phyloP scores from a whole-genome alignment of 495 filamentous ascomycete species.

The Rusavskia elegans region DNA sequence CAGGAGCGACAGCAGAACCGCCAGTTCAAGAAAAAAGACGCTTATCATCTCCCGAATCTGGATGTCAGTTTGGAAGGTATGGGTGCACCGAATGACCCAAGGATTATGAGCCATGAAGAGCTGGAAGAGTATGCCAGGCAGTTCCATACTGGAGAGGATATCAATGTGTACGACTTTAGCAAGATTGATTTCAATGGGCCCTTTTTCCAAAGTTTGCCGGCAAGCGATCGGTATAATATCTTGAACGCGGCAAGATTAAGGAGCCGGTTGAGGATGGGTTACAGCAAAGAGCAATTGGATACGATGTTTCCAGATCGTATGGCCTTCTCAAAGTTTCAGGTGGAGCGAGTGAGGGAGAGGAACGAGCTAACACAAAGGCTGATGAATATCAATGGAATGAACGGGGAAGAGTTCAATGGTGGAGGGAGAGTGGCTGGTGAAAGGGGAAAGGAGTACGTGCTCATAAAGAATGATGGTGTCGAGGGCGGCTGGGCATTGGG shows the following conservation, averaged over 20 bases:
- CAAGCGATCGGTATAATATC: slow-evolving; percentile 90
- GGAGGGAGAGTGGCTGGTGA: slow-evolving; percentile 70
- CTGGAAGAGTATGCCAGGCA: slow-evolving; percentile 83
- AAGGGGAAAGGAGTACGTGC: slow-evolving; percentile 79
- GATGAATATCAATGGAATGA: slow-evolving; percentile 90
- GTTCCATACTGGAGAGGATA: slow-evolving; percentile 84
- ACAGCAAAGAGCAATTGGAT: slow-evolving; percentile 90
- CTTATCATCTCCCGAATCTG: slow-evolving; percentile 83
- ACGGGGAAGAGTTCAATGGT: slow-evolving; percentile 51
- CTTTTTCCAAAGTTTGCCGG: slow-evolving; percentile 82
- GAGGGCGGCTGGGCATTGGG: slow-evolving; percentile 96
- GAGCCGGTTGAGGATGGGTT: slow-evolving; percentile 80
- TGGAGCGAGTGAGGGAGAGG: slow-evolving; percentile 77
- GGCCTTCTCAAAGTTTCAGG: slow-evolving; percentile 92
- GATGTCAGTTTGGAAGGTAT: slow-evolving; percentile 60
- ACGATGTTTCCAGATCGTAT: slow-evolving; percentile 96
- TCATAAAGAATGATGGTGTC: slow-evolving; percentile 86
- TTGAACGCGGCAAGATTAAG: slow-evolving; percentile 80
- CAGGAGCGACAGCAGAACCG: slow-evolving; percentile 59
- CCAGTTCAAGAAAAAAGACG: slow-evolving; percentile 77
- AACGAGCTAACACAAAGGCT: slow-evolving; percentile 91
- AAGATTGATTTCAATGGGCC: slow-evolving; percentile 94
- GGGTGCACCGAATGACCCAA: slow-evolving; percentile 79
- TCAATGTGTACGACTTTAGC: slow-evolving; percentile 95
- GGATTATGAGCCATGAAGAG: slow-evolving; percentile 89